phyloP scores from a whole-genome alignment of 352 stramenopile genomes.

The Albugo laibachii region DNA sequence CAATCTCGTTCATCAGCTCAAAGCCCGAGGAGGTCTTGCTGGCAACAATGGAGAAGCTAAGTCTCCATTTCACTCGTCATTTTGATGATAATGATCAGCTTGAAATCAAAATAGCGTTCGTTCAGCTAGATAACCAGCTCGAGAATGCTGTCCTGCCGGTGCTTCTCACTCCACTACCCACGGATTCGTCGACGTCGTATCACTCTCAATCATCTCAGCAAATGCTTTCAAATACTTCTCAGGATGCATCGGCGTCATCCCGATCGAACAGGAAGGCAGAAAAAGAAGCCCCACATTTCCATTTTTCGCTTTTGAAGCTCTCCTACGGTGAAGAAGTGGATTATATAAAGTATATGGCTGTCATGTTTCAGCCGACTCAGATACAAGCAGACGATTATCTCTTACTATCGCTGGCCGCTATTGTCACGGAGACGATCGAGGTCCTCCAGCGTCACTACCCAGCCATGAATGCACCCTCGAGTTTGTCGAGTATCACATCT shows the following conservation, averaged over 20 bases:
- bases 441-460: conserved; percentile 21
- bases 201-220: conserved; percentile 10
- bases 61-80: conserved; percentile 40
- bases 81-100: conserved; percentile 60
- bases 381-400: conserved; percentile 46
- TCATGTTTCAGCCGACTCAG: conserved; percentile 50
- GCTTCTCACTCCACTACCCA: conserved; percentile 49
- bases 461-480: neutral
- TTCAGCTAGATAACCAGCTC: conserved; percentile 75
- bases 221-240: neutral
- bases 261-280: neutral
- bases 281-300: conserved; percentile 25
- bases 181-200: conserved; percentile 10
- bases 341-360: conserved; percentile 76
- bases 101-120: conserved; percentile 59
- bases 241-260: neutral
- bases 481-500: neutral
- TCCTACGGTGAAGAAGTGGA: conserved; percentile 68
- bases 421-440: conserved; percentile 22
- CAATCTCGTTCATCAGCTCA: conserved; percentile 57
- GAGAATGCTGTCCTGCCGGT: conserved; percentile 56
- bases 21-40: conserved; percentile 52
- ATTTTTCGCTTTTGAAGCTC: conserved; percentile 56
- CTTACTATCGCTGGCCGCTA: conserved; percentile 19
- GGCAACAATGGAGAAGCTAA: conserved; percentile 40